Evolutionary conservation across 768 basidiomycete genomes (phyloP).

Genomic region (Dioszegia crocea): DNA sequence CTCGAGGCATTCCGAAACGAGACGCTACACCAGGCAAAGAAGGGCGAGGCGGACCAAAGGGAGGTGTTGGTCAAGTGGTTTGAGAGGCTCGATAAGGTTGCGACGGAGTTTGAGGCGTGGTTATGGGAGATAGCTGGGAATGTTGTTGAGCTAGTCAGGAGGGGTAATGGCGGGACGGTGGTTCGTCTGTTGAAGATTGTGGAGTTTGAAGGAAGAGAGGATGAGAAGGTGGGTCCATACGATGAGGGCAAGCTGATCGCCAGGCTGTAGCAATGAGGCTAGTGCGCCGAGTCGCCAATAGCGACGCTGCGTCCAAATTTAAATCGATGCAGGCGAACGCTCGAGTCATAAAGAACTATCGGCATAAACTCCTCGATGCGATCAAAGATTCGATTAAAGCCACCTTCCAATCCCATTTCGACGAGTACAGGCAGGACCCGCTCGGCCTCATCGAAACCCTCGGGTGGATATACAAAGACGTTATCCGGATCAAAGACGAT

Average conservation of each 20-base stretch:
- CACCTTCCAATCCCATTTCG: conserved; percentile 66
- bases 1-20: conserved; percentile 92
- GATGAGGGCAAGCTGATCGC: conserved; percentile 9
- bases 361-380: conserved; percentile 76
- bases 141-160: conserved; percentile 59
- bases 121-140: conserved; percentile 56
- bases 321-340: conserved; percentile 90
- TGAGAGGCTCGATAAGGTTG: conserved; percentile 73
- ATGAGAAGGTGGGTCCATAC: conserved; percentile 69
- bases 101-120: conserved; percentile 79
- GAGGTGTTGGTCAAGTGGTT: conserved; percentile 60
- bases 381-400: conserved; percentile 72
- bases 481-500: conserved; percentile 85
- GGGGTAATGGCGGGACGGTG: conserved; percentile 77
- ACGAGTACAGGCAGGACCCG: conserved; percentile 62
- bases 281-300: conserved; percentile 86
- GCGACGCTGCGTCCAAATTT: conserved; percentile 89
- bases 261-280: conserved; percentile 91
- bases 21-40: conserved; percentile 87
- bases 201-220: conserved; percentile 85
- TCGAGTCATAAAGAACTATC: conserved; percentile 89
- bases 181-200: conserved; percentile 89
- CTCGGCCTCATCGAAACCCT: conserved; percentile 70
- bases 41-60: conserved; percentile 66
- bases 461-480: conserved; percentile 89